phyloP scores from a whole-genome alignment of 169 alveolate species.

The Ichthyophthirius multifiliis region DNA sequence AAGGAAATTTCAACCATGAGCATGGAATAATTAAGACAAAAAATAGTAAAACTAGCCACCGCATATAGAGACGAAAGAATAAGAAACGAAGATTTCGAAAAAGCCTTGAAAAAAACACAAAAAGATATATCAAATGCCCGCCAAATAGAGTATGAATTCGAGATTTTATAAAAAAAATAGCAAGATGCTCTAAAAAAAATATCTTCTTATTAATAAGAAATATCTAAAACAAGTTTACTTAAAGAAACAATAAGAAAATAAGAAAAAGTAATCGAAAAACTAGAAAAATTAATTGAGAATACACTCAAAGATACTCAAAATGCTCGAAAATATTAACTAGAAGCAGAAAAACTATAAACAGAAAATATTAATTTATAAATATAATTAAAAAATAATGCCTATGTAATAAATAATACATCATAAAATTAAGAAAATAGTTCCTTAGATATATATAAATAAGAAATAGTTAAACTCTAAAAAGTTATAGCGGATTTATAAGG shows the following conservation, averaged over 20 bases:
- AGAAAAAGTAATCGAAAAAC: conserved; percentile 84
- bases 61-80: conserved; percentile 86
- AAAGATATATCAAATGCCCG: conserved; percentile 82
- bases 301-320: conserved; percentile 81
- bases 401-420: conserved; percentile 9
- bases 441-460: conserved; percentile 69
- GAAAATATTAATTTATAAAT: conserved; percentile 77
- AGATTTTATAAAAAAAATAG: conserved; percentile 73
- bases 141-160: conserved; percentile 77
- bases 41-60: conserved; percentile 82
- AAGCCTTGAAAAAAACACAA: conserved; percentile 81
- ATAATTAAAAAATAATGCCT: conserved; percentile 57
- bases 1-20: conserved; percentile 84
- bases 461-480: conserved; percentile 69
- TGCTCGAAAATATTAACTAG: conserved; percentile 79
- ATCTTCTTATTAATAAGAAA: conserved; percentile 65
- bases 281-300: conserved; percentile 82
- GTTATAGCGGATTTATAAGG: conserved; percentile 76
- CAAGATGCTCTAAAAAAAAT: conserved; percentile 71
- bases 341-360: conserved; percentile 78
- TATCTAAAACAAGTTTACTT: conserved; percentile 69
- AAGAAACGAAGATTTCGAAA: conserved; percentile 86
- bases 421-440: conserved; percentile 52
- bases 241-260: conserved; percentile 87
- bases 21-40: conserved; percentile 77